Evolutionary conservation across 2,329 filamentous ascomycete species (phyloP), one percentile per base, ranked within the genome.

Genomic region (Fusarium aywerte): DNA sequence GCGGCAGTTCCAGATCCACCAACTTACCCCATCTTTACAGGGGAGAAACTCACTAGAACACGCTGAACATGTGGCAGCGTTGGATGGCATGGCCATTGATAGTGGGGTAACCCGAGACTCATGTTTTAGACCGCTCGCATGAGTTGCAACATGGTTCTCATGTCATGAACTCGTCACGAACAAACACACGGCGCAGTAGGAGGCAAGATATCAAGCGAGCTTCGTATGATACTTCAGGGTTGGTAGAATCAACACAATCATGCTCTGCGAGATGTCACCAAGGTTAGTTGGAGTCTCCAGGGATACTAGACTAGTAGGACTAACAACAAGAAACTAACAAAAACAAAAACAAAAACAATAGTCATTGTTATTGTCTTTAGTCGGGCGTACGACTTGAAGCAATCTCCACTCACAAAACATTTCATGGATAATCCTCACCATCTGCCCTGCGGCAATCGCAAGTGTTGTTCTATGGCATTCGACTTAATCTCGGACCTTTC

Each of bases 21-120:
- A 18, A 13, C 32, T 52, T 58, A 45, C 63, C 65, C 65, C 65
- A 54, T 52, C 45, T 58, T 59, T 67, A 29, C 53, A 58, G 63
- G 58, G 58, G 58, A 58, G 45, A 52, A 40, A 50, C 21, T 44
- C 31, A 47, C 52, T 39, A 25, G 63, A 47, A 58, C 40, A 58
- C 21, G 15, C 27, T 55, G 56, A 27, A 58, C 43, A 62, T 63
- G 60, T 49, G 43, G 43, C 50, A 62, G 50, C 43, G 29, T 36
- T 23, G 23, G 27, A 31, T 29, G 9, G 13, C 16, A 36, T 47
- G 35, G 57, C 21, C 45, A 36, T 33, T 42, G 7, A 25, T 62
- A 42, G 57, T 51, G 48, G 58, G 48, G 57, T 31, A 47, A 55
- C n/a, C 16, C 18, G 29, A 32, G n/a, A 31, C 21, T 49, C 16